phyloP scores from a whole-genome alignment of 2,329 filamentous ascomycete species.

The Penicillium olsonii region DNA sequence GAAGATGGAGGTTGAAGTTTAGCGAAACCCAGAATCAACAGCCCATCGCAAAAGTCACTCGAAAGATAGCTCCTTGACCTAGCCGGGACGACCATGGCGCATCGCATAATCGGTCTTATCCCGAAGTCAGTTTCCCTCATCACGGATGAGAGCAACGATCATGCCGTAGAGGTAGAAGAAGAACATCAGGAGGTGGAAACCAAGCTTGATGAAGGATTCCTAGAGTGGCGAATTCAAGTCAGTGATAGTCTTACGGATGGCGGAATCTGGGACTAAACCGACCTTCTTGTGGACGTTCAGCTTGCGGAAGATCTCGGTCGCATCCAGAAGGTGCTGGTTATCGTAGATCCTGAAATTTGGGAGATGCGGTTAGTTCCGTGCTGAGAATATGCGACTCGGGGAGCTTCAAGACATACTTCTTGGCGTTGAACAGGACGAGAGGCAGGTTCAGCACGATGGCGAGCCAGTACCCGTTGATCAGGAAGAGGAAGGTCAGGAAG shows the following conservation, averaged over 20 bases:
- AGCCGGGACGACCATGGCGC: slow-evolving; percentile 35
- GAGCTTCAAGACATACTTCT: slow-evolving; percentile 72
- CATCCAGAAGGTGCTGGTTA: slow-evolving; percentile 94
- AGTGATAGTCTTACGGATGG: slow-evolving; percentile 1
- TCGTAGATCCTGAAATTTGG: slow-evolving; percentile 76
- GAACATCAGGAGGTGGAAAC: slow-evolving; percentile 99
- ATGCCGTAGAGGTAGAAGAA: slow-evolving; percentile 99
- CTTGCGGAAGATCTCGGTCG: slow-evolving; percentile 99
- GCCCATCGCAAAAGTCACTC: slow-evolving; percentile 3
- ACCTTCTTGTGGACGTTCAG: slow-evolving; percentile 99
- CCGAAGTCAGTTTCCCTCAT: slow-evolving; percentile 76
- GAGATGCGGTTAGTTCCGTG: slow-evolving; percentile 24
- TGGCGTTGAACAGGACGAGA: slow-evolving; percentile 87
- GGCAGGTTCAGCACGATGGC: slow-evolving; percentile 90
- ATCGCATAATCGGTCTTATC: slow-evolving; percentile 41
- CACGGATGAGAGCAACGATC: slow-evolving; percentile 94
- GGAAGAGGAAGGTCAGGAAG: slow-evolving; percentile 91
- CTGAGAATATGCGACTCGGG: slow-evolving; percentile 4
- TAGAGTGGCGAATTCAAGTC: slow-evolving; percentile 40
- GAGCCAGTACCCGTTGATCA: slow-evolving; percentile 99
- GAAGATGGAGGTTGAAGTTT: neutral
- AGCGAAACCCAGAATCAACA: neutral
- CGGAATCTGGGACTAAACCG: slow-evolving; percentile 4
- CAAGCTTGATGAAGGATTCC: slow-evolving; percentile 99
- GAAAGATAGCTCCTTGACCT: slow-evolving; percentile 13